phyloP scores from a whole-genome alignment of 2,329 filamentous ascomycete species.

The Pyrenophora seminiperda region DNA sequence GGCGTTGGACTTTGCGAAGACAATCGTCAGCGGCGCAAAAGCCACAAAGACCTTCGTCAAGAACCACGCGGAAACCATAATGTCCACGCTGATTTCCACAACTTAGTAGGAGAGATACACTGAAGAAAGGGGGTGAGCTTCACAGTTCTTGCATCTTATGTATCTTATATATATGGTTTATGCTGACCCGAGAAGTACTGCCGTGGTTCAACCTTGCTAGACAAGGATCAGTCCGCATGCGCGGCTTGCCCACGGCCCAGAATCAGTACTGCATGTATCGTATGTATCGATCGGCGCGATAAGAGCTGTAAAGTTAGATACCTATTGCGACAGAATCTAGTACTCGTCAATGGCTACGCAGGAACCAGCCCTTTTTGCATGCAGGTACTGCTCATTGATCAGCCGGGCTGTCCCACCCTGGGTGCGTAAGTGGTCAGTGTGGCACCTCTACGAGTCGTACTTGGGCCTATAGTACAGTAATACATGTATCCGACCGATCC shows the following conservation, averaged over 20 bases:
- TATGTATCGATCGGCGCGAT: constrained; percentile 22
- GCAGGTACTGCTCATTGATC: constrained; percentile 1
- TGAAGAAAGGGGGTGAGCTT: background rate
- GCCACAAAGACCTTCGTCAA: constrained; percentile 23
- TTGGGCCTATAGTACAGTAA: too few species aligned
- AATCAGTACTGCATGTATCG: constrained; percentile 11
- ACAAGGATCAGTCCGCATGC: constrained; percentile 9
- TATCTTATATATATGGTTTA: constrained; percentile 19
- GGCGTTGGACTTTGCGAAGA: constrained; percentile 21
- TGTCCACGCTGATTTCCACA: constrained; percentile 8
- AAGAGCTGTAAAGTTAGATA: constrained; percentile 13
- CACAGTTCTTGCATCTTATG: background rate
- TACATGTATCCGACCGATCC: too few species aligned
- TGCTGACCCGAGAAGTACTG: constrained; percentile 10
- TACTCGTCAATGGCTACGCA: background rate
- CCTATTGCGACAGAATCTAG: background rate
- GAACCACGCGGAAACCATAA: constrained; percentile 30
- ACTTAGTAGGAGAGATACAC: background rate
- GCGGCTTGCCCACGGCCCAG: constrained; percentile 15
- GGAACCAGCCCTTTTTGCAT: background rate
- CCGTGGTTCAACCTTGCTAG: constrained; percentile 19
- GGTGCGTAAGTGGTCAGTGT: background rate
- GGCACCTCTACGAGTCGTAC: background rate
- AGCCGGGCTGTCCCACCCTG: background rate
- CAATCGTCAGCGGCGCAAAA: constrained; percentile 26